Evolutionary conservation across 2,329 filamentous ascomycete genomes (phyloP).

Genomic region (Colletotrichum liriopes): DNA sequence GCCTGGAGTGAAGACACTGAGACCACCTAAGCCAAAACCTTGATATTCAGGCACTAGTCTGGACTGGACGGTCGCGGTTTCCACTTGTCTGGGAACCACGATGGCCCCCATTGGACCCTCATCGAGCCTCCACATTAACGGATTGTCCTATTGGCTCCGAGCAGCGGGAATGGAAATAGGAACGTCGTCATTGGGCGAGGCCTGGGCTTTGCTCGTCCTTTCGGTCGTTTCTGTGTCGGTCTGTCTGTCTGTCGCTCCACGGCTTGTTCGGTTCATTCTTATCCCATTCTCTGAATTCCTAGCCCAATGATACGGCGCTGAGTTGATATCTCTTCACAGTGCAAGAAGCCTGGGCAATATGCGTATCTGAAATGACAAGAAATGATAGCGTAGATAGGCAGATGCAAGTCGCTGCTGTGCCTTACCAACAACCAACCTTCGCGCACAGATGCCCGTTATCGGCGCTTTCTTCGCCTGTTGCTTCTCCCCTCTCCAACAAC

Average conservation of each 20-base stretch:
- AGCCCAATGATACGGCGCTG: slow-evolving; percentile 7
- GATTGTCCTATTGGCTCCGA: slow-evolving; percentile 25
- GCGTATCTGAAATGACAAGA: neutral
- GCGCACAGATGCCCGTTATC: slow-evolving; percentile 11
- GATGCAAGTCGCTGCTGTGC: neutral
- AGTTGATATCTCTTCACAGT: slow-evolving; percentile 8
- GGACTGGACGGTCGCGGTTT: neutral
- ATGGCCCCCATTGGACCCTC: slow-evolving; percentile 11
- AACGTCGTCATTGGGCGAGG: slow-evolving; percentile 35
- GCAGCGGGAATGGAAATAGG: slow-evolving; percentile 28
- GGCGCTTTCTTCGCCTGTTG: neutral
- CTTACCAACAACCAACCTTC: neutral
- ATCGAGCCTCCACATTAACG: neutral
- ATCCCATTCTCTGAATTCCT: neutral
- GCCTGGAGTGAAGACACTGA: neutral
- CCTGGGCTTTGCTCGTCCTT: neutral
- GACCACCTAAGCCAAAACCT: slow-evolving; percentile 31
- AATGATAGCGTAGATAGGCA: slow-evolving; percentile 35
- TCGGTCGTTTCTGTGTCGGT: slow-evolving; percentile 7
- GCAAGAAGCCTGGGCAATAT: neutral
- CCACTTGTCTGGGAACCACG: neutral
- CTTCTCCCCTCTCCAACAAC: neutral
- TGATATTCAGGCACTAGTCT: slow-evolving; percentile 17
- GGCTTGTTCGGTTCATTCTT: neutral
- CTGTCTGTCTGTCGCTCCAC: neutral